Base-by-base conservation (phyloP, 345 rosid species). In the Eucalyptus sideroxylon region DNA sequence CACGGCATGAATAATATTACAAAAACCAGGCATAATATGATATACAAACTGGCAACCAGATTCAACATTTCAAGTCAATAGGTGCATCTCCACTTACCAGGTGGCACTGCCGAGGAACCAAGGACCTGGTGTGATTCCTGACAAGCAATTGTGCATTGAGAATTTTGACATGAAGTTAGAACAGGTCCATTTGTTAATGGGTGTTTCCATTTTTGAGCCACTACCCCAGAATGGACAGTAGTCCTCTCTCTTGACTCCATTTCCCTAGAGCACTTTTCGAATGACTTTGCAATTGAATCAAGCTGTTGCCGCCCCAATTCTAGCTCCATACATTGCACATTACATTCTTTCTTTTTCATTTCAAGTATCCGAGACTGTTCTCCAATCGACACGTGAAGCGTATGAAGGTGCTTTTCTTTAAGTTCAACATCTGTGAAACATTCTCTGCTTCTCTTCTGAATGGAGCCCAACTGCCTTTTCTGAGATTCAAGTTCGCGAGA, bases 51-150 rank as follows among this genome's bases (percentile, higher is more conserved):
- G 47, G 47, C 26, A 40, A 77, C 85, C 16, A 23, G 16, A 77
- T 40, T 77, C 85, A 77, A 77, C 47, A 77, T 77, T 77, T 34
- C 44, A 69, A 69, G 44, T 69, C 82, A 69, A 69, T 77, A 77
- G 47, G 16, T 11, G 83, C 47, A 77, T 40, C 83, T 40, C 83
- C 83, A 21, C 90, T 50, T 87, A 93, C 95, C 89, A 47, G 59
- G 86, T 88, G 65, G 51, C 65, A 65, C 62, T 87, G 90, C 83
- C 80, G 90, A 42, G 31, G 91, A 26, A 85, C 93, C 89, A 89
- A 93, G 94, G 89, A 89, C 91, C 53, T 89, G 72, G 44, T 86
- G 87, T 50, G 91, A 88, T 89, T 90, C 88, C 14, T 88, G 91
- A 50, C 9, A 19, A 50, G 50, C 77, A 50, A 89, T 67, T 5